Evolutionary conservation across 495 filamentous ascomycete species (phyloP), one percentile per base, ranked within the genome.

Genomic region (Immersiella caudata): DNA sequence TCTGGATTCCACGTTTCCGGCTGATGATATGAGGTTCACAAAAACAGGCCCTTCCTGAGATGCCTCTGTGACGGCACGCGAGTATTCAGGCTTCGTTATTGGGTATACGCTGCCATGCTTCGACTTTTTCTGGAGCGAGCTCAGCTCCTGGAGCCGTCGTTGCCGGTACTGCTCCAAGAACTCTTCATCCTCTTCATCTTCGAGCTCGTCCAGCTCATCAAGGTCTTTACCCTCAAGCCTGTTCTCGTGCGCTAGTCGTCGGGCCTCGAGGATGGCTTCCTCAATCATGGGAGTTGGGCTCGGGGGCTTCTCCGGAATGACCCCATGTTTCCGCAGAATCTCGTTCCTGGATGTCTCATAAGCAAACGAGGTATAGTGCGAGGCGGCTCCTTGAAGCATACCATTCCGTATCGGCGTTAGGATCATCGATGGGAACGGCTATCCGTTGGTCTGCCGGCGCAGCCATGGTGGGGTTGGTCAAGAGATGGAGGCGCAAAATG

Each of bases 401-500:
- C 95, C 95, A 99, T 90, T 99, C 95, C 46, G 95, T 99, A 77
- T 99, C 95, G 68, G 93, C 95, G 76, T 97, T 96, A 35, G 94
- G 94, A 75, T 98, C 89, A 74, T 94, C 92, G 70, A 99, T 90
- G 60, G 95, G 93, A 60, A 97, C 96, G 69, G 78, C 79, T 65
- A 87, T 86, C 55, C 85, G 80, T 68, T 87, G 80, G 29, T 93
- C 90, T 66, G 85, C 75, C 18, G 90, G 90, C 67, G 88, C 85
- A 60, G 92, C 89, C 92, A 95, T 96, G 14, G 63, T 88, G 72
- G 49, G 14, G 24, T 27, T 20, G 57, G 33, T 8, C 29, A 33
- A 8, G 29, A 33, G 29, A 33, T 33, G 4, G n/a, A 33, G 58
- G 16, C 18, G 20, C 26, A 33, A 65, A 64, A 33, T 33, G 29